phyloP scores from a whole-genome alignment of 78 protist species.

The Dictyostelium intermedium region DNA sequence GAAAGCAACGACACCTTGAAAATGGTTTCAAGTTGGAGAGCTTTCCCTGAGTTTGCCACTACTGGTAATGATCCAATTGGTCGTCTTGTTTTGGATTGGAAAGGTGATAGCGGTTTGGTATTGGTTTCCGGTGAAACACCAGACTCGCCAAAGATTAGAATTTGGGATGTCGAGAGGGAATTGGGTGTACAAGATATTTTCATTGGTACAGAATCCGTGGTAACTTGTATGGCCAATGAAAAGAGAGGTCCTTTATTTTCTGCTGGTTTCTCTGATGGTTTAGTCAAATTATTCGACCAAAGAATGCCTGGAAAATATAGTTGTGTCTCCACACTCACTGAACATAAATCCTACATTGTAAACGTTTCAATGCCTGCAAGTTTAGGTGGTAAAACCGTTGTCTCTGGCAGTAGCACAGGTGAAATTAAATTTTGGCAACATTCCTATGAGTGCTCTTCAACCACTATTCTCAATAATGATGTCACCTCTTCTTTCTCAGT shows the following conservation, averaged over 20 bases:
- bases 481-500: slow-evolving; percentile 56
- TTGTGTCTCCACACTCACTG: slow-evolving; percentile 65
- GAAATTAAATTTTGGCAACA: slow-evolving; percentile 83
- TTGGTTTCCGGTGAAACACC: slow-evolving; percentile 61
- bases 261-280: slow-evolving; percentile 85
- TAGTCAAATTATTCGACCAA: slow-evolving; percentile 74
- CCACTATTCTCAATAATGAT: slow-evolving; percentile 58
- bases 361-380: slow-evolving; percentile 70
- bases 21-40: slow-evolving; percentile 81
- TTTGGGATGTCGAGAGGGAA: slow-evolving; percentile 90
- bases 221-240: slow-evolving; percentile 72
- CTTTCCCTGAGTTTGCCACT: slow-evolving; percentile 67
- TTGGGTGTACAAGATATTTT: slow-evolving; percentile 39
- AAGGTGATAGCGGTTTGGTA: slow-evolving; percentile 67
- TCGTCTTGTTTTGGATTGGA: slow-evolving; percentile 70
- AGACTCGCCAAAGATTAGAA: slow-evolving; percentile 59
- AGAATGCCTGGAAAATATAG: slow-evolving; percentile 51
- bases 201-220: slow-evolving; percentile 52
- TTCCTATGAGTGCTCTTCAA: slow-evolving; percentile 43
- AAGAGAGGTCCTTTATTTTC: slow-evolving; percentile 53
- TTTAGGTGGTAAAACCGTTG: slow-evolving; percentile 39
- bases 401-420: slow-evolving; percentile 54
- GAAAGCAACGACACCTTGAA: slow-evolving; percentile 14
- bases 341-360: slow-evolving; percentile 70
- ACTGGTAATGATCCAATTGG: slow-evolving; percentile 68